Conservation (phyloP, 2,329 filamentous ascomycete genomes). For the Triangularia verruculosa region DNA sequence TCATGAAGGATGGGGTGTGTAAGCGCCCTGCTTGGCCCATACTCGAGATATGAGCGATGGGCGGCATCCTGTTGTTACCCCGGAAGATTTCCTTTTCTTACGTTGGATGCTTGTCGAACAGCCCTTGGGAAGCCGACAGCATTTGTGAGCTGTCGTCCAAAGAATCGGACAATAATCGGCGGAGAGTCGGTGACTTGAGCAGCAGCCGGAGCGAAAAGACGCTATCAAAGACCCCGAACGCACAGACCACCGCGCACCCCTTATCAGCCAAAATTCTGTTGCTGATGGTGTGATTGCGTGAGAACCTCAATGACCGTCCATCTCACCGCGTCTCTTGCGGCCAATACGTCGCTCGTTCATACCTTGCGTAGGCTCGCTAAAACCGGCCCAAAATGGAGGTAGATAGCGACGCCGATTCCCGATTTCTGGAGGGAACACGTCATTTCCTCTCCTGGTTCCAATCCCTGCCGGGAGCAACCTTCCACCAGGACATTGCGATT, state of each 20-base stretch:
- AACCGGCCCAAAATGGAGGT: slow-evolving; percentile 14
- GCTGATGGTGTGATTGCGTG: background rate
- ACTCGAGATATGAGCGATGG: background rate
- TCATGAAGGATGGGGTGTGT: background rate
- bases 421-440: slow-evolving; percentile 44
- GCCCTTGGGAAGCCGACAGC: background rate
- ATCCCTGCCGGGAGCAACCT: slow-evolving; percentile 48
- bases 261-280: background rate
- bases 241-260: background rate
- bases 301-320: background rate
- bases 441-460: slow-evolving; percentile 55
- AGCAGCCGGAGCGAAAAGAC: background rate
- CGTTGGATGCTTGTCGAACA: too few relatives aligned
- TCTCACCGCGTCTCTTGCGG: background rate
- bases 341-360: background rate
- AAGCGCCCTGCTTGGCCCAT: background rate
- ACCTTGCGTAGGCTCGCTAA: background rate
- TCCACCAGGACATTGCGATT: slow-evolving; percentile 52
- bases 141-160: background rate
- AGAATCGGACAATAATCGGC: background rate
- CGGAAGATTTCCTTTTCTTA: background rate
- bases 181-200: background rate
- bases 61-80: too few relatives aligned
- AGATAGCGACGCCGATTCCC: slow-evolving; percentile 17
- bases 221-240: background rate